phyloP scores from a whole-genome alignment of 306 rosid species.

The Benincasa hispida region DNA sequence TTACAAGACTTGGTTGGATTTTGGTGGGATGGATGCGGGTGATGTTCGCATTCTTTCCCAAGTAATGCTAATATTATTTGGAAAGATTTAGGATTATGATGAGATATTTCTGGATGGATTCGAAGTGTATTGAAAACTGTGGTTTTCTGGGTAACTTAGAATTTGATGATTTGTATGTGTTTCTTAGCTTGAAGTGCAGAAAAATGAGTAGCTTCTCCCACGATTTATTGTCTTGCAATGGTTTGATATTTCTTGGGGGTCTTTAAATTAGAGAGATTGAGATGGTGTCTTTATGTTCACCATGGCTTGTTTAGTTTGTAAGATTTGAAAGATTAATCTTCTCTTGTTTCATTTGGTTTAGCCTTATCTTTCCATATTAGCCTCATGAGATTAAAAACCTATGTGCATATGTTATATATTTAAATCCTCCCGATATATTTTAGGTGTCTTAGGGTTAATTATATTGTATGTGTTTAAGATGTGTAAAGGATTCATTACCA shows the following conservation, averaged over 20 bases:
- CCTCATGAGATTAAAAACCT: not conserved
- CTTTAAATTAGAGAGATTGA: not conserved
- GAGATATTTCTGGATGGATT: conserved; percentile 2
- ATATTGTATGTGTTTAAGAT: not conserved
- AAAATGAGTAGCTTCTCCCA: not conserved
- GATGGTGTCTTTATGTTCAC: not conserved
- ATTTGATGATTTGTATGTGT: conserved; percentile 1
- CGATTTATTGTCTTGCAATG: not conserved
- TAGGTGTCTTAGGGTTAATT: not conserved
- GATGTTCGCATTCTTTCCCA: conserved; percentile 13
- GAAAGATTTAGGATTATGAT: conserved; percentile 4
- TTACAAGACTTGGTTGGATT: conserved; percentile 16
- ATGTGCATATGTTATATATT: not conserved
- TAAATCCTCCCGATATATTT: not conserved
- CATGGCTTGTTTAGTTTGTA: not conserved
- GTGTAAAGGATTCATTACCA: not conserved
- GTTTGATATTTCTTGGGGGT: not conserved
- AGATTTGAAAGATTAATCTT: not conserved
- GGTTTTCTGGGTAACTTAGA: conserved; percentile 9
- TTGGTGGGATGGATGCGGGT: conserved; percentile 14
- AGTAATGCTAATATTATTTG: conserved; percentile 16
- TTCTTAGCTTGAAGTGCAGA: not conserved
- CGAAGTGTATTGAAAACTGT: conserved; percentile 3
- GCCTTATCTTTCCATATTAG: not conserved
- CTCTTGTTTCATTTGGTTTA: not conserved